These are phyloP conservation scores for Heimioporus retisporus DNA, from an alignment of 1,284 basidiomycete species.

Conservation along the genomic window DNA sequence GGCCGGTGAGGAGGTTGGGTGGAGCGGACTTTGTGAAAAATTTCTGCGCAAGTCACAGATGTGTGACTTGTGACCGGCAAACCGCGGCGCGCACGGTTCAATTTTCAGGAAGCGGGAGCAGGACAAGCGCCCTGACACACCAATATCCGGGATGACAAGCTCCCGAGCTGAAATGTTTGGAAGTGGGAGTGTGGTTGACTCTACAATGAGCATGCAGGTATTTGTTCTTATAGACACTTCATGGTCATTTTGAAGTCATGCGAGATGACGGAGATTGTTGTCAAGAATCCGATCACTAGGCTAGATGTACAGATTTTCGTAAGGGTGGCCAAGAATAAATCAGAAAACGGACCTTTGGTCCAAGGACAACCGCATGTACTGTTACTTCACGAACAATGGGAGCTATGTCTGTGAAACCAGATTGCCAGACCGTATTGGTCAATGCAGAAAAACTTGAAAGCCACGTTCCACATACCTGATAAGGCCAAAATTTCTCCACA, in stretches of 20 bases:
- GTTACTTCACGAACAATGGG: conserved; percentile 96
- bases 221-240: conserved; percentile 98
- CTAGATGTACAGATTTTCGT: conserved; percentile 48
- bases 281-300: conserved; percentile 94
- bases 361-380: conserved; percentile 87
- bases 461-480: conserved; percentile 71
- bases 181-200: too few relatives aligned
- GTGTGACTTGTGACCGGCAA: too few relatives aligned
- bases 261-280: conserved; percentile 95
- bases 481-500: conserved; percentile 92
- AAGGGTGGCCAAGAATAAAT: background rate
- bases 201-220: conserved; percentile 97
- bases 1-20: too few relatives aligned
- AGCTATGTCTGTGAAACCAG: conserved; percentile 96
- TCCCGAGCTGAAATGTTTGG: too few relatives aligned
- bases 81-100: too few relatives aligned
- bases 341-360: conserved; percentile 76
- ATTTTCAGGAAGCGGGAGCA: too few relatives aligned
- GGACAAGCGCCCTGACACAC: too few relatives aligned
- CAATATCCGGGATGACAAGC: too few relatives aligned
- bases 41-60: too few relatives aligned
- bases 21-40: too few relatives aligned
- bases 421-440: conserved; percentile 66
- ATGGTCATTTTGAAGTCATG: conserved; percentile 92
- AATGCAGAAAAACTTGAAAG: background rate